Evolutionary conservation across 305 asterid genomes (phyloP), one percentile per base, ranked within the genome.

Genomic region (Solanum chacoense): DNA sequence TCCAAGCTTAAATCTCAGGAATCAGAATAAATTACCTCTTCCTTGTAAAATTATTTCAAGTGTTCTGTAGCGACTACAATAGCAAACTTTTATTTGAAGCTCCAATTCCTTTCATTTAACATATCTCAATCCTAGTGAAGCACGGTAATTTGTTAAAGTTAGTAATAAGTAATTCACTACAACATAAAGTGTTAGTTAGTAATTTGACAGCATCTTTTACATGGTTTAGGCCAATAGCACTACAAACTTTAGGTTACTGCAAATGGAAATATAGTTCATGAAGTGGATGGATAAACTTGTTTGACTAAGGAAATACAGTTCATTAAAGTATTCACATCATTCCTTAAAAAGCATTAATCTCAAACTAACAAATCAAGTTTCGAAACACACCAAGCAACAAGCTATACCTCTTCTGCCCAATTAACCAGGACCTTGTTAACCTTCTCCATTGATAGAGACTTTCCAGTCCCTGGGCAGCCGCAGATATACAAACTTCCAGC

Each of bases 391-490:
- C 89, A 55, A 80, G 79, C 65, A 32, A 59, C 31, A 55, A 63
- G 69, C 65, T 77, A 80, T 91, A 97, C 99, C 98, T 93, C 94
- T 84, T 94, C 90, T 74, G 96, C 97, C 99, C 99, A 97, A 88
- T 90, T 90, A 32, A 89, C 89, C 72, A 97, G 93, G 89, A 28
- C 91, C 89, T 87, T 92, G 90, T 93, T 92, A 40, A 96, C 93
- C 89, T 93, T 95, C 87, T 94, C 98, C 95, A 96, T 93, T 55
- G 96, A 94, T 73, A 97, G 87, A 3, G 99, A 93, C 90, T 97
- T 97, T 89, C 99, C 99, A n/a, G 99, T 97, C 87, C 99, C 99
- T 10, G 99, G 99, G 89, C 98, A 95, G 38, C 99, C 99, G 91
- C 97, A 96, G 12, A 93, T 87, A 89, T 96, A 97, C 92, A 97